phyloP scores from a whole-genome alignment of 2,329 filamentous ascomycete species.

The Boeremia lycopersici region DNA sequence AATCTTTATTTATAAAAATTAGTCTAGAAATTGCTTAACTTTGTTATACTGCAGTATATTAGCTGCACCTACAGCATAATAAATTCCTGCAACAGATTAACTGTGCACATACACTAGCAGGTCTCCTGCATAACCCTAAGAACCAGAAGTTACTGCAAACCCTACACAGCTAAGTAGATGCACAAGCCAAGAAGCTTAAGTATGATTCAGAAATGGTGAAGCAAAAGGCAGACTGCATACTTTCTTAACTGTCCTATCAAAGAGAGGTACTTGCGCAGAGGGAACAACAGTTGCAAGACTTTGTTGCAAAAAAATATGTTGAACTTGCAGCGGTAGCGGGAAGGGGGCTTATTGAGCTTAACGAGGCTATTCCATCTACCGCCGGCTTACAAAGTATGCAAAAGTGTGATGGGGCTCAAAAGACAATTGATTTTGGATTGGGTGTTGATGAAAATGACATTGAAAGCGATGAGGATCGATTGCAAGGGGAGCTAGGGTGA shows the following conservation, averaged over 20 bases:
- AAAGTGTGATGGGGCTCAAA: neutral
- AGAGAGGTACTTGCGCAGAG: neutral
- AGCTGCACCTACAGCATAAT: neutral
- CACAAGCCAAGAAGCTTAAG: neutral
- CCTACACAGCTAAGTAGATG: neutral
- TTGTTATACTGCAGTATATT: conserved; percentile 4
- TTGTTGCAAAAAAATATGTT: neutral
- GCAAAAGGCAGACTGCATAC: neutral
- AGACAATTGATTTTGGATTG: neutral
- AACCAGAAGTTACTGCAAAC: neutral
- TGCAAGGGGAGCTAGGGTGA: conserved; percentile 5
- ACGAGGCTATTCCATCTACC: neutral
- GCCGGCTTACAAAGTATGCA: neutral
- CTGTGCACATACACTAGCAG: neutral
- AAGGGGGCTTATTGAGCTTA: neutral
- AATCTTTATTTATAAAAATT: neutral
- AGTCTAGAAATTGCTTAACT: neutral
- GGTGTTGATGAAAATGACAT: conserved; percentile 8
- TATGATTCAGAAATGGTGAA: neutral
- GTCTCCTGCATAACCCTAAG: conserved; percentile 1
- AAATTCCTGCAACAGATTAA: neutral
- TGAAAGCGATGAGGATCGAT: conserved; percentile 12
- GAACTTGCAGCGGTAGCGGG: neutral
- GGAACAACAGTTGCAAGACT: neutral
- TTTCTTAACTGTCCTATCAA: neutral